Conservation (phyloP, 2,329 filamentous ascomycete species). For the Moelleriella libera region DNA sequence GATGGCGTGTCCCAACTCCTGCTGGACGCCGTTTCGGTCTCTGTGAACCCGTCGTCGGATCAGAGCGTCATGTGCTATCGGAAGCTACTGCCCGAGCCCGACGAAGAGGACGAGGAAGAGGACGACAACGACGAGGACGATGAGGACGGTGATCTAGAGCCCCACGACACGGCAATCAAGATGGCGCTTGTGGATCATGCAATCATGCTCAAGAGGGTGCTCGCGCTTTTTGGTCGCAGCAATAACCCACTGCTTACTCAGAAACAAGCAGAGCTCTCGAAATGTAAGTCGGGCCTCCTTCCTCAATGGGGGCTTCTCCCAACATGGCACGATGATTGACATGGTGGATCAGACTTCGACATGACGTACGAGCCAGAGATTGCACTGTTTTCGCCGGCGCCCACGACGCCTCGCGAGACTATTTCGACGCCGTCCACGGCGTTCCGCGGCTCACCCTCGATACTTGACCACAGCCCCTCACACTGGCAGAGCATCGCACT, state of each 20-base stretch:
- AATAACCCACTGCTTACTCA: constrained; percentile 42
- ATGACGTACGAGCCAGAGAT: constrained; percentile 52
- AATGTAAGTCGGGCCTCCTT: constrained; percentile 36
- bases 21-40: constrained; percentile 62
- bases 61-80: constrained; percentile 69
- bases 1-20: constrained; percentile 54
- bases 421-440: constrained; percentile 28
- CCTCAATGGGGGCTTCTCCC: not conserved
- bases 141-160: constrained; percentile 32
- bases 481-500: constrained; percentile 17
- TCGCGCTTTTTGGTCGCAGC: constrained; percentile 54
- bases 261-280: constrained; percentile 44
- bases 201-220: constrained; percentile 70
- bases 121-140: constrained; percentile 24
- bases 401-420: constrained; percentile 21
- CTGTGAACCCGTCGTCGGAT: constrained; percentile 61
- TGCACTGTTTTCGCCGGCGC: constrained; percentile 41
- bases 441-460: constrained; percentile 30
- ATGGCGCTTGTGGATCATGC: constrained; percentile 83
- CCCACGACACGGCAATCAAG: constrained; percentile 65
- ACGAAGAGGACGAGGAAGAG: constrained; percentile 21
- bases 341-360: constrained; percentile 39
- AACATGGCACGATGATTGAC: not conserved
- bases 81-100: constrained; percentile 47
- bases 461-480: constrained; percentile 19